Evolutionary conservation across 2,329 filamentous ascomycete species (phyloP), one percentile per base, ranked within the genome.

Genomic region (Fusarium scirpi): DNA sequence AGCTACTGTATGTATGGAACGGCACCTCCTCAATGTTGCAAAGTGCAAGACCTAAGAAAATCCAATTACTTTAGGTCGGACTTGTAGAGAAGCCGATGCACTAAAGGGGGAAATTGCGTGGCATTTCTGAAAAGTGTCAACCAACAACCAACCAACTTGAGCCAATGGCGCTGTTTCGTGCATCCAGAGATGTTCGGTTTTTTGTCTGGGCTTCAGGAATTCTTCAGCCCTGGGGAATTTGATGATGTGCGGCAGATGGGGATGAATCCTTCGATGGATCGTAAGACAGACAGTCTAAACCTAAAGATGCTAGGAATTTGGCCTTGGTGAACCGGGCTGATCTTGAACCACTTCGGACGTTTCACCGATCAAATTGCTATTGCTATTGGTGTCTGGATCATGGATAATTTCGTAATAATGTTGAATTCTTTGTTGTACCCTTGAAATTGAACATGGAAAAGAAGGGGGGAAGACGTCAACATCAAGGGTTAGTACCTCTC

Each of bases 61-160:
- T 13, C 32, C 16, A 55, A 64, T 25, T 41, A 27, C 49, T 64
- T n/a, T 48, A 53, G 48, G 32, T 25, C 49, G 20, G 34, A 44
- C 38, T 43, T 66, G 25, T 38, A 43, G 22, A 46, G 24, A 47
- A 63, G 41, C 20, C 32, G 52, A 53, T 65, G 54, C 61, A 53
- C 66, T 53, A 69, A 58, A 61, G 59, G 62, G 55, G 62, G 63
- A 60, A 71, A 71, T 70, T 71, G 52, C 49, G 64, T 71, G 58
- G 67, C 54, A 65, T 63, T 51, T 44, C 46, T 46, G 38, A 40
- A 44, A 20, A 13, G 16, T 46, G 44, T 20, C 41, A 47, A 45
- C 49, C 48, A 62, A 62, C 41, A 54, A 47, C 52, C 34, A 38
- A 24, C 9, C 32, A 12, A 32, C 10, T 45, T 59, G 29, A 29